These are phyloP conservation scores for Aureobasidium lini DNA, from an alignment of 2,329 filamentous ascomycete species.

Conservation along the genomic window DNA sequence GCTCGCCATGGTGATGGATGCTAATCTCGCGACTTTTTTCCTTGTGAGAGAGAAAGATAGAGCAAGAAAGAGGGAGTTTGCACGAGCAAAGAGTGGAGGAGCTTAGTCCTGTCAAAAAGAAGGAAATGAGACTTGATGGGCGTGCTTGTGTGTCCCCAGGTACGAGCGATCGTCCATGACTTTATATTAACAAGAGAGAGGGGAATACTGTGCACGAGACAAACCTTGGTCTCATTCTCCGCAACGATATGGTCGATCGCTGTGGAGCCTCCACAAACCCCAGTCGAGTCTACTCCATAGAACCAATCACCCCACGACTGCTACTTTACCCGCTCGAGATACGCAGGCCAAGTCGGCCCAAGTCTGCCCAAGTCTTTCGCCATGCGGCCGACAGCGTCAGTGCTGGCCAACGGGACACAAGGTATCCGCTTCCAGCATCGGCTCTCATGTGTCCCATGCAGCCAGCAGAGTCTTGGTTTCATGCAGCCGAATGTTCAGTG, in stretches of 20 bases:
- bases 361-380: slow-evolving; percentile 8
- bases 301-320: slow-evolving; percentile 4
- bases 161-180: not conserved
- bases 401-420: not conserved
- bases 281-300: not conserved
- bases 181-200: slow-evolving; percentile 6
- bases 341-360: slow-evolving; percentile 12
- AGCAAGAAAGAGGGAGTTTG: not conserved
- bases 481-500: not conserved
- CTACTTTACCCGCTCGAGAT: not conserved
- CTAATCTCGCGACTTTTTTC: not conserved
- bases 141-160: not conserved
- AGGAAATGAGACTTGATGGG: not conserved
- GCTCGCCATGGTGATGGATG: not conserved
- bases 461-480: not conserved
- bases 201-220: not conserved
- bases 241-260: slow-evolving; percentile 5
- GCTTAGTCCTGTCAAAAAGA: not conserved
- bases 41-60: not conserved
- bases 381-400: slow-evolving; percentile 7
- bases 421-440: not conserved
- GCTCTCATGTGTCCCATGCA: not conserved
- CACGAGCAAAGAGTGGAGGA: not conserved
- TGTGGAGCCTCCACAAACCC: slow-evolving; percentile 6
- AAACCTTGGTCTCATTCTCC: not conserved